phyloP scores from a whole-genome alignment of 352 stramenopile species.

The Phytophthora hibernalis region DNA sequence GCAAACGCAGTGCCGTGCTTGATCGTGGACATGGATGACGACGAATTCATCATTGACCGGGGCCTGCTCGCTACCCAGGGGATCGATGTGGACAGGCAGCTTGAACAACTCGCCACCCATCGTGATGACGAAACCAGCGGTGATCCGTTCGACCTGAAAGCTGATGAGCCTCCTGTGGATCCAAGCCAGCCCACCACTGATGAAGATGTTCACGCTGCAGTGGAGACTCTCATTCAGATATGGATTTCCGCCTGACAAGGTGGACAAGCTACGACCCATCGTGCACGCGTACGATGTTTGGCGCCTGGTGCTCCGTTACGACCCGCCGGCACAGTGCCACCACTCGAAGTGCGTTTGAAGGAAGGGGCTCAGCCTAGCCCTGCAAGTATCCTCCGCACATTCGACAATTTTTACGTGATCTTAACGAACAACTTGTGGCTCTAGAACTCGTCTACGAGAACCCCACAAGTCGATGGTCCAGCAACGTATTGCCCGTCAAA shows the following conservation, averaged over 20 bases:
- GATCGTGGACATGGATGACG: constrained; percentile 9
- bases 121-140: not conserved
- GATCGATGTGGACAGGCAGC: constrained; percentile 18
- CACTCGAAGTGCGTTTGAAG: no score
- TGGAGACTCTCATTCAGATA: constrained; percentile 5
- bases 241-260: constrained; percentile 8
- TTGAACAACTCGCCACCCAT: constrained; percentile 9
- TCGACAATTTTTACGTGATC: constrained; percentile 11
- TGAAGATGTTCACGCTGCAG: not conserved
- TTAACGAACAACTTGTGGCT: constrained; percentile 11
- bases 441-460: constrained; percentile 20
- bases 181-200: not conserved
- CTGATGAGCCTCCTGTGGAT: not conserved
- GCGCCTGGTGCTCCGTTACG: not conserved
- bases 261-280: constrained; percentile 2
- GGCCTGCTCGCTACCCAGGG: constrained; percentile 3
- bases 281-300: not conserved
- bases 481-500: constrained; percentile 7
- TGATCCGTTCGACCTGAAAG: not conserved
- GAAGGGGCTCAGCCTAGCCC: no score
- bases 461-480: constrained; percentile 13
- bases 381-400: no score
- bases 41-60: constrained; percentile 19
- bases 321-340: constrained; percentile 14
- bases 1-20: constrained; percentile 4